A percentile compares a stretch with the other conserved stretches of the same genome.
Conservation (phyloP, 306 rosid genomes). For the Quercus rubra region DNA sequence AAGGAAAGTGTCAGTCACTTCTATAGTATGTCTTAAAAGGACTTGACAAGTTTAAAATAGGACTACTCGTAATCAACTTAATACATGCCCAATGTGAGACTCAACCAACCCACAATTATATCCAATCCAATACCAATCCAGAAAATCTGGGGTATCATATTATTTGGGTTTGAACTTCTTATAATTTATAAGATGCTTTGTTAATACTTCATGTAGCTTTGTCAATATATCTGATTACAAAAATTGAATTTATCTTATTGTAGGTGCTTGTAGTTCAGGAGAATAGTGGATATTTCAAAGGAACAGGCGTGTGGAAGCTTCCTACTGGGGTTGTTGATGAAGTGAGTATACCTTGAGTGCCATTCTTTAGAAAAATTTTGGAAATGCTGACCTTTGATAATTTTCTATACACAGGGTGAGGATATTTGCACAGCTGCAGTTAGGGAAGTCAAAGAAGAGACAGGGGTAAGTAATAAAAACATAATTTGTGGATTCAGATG, state of each 20-base stretch:
- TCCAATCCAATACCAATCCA: no score
- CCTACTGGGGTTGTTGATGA: constrained; percentile 80
- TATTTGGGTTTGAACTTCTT: no score
- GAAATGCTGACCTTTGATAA: constrained; percentile 25
- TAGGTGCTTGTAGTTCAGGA: constrained; percentile 88
- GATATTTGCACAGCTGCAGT: constrained; percentile 69
- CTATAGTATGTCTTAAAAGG: no score
- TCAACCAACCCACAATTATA: no score
- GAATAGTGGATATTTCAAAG: constrained; percentile 53
- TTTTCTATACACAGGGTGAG: constrained; percentile 55
- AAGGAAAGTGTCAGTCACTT: no score
- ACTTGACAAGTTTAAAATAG: no score
- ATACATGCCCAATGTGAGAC: no score
- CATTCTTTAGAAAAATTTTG: constrained; percentile 53
- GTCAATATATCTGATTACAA: constrained; percentile 1
- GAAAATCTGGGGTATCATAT: no score
- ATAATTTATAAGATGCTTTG: no score
- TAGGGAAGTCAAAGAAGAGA: constrained; percentile 93
- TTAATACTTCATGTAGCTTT: no score
- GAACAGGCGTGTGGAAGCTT: constrained; percentile 75
- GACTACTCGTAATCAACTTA: no score
- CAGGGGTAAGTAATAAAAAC: constrained; percentile 91
- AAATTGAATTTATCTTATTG: constrained; percentile 10
- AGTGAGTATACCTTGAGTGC: constrained; percentile 58
- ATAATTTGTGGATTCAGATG: constrained; percentile 13